Base-by-base conservation (phyloP, 768 basidiomycete genomes). In the Leucosporidium yakuticum region DNA sequence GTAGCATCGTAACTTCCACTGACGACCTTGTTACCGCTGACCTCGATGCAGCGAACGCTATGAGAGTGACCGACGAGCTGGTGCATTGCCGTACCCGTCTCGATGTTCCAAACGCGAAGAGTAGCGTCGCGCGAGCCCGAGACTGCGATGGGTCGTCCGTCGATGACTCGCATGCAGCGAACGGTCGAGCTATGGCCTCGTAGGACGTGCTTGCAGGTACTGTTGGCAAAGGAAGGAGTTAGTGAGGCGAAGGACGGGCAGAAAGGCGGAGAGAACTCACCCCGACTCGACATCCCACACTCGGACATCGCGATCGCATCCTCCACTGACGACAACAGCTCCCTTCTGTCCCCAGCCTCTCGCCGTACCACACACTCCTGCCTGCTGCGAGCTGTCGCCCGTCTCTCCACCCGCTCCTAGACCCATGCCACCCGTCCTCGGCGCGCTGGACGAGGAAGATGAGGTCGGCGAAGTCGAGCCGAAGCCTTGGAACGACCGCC, bases 1-100 rank as follows among this genome's bases (percentile, higher is more conserved):
- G 87, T 93, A 55, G 84, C 82, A 78, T 99, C 95, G 78, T 99
- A 98, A 77, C 92, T 93, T 44, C 93, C 95, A 73, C 90, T 93
- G 48, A 93, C 93, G 19, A 88, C 87, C 73, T 81, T 83, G 70
- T 86, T 86, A 31, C 91, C 95, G 73, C 85, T 87, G 17, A 93
- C 87, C 77, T 97, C 95, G 36, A 97, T 80, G 76, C 91, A 91
- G 56, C 95, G 81, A 20, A 98, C 94, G 73, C 89, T 91, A 51
- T 84, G 81, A 32, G 81, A 79, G 77, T 99, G 95, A 0, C 95
- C 95, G 25, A 81, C 78, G 39, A 99, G 81, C 11, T 87, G 81
- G 56, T 83, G 81, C 8, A 82, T 60, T 7, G 73, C 60, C 4
- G 56, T 61, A 0, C 95, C 95, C 19, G 82, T 83, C 77, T 91